phyloP scores from a whole-genome alignment of 179 eudicot species.

The Pouteria campechiana region DNA sequence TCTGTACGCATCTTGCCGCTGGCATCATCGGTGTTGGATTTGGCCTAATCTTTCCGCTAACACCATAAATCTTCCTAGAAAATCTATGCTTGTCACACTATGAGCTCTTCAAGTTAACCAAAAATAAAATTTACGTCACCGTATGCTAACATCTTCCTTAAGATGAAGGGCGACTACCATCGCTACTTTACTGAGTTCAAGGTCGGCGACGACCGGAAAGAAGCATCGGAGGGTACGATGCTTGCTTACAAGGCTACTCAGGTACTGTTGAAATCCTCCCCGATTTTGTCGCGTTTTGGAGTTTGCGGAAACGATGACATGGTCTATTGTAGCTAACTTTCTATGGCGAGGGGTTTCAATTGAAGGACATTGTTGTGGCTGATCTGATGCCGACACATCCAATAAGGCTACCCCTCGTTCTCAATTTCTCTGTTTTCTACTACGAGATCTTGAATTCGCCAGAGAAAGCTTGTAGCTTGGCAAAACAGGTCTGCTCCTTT shows the following conservation, averaged over 20 bases:
- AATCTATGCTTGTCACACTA: no score
- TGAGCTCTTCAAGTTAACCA: no score
- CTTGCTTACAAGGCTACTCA: slow-evolving; percentile 65
- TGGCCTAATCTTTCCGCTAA: no score
- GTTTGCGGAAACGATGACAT: neutral
- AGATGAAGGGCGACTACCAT: slow-evolving; percentile 88
- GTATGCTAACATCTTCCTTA: no score
- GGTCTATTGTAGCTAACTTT: neutral
- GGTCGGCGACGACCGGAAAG: slow-evolving; percentile 53
- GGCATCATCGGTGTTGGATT: no score
- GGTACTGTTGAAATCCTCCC: slow-evolving; percentile 14
- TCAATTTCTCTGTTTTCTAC: slow-evolving; percentile 68
- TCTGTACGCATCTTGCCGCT: no score
- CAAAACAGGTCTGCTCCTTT: slow-evolving; percentile 42
- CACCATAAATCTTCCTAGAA: no score
- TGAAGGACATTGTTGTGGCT: slow-evolving; percentile 51
- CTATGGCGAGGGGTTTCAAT: neutral
- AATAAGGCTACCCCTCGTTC: slow-evolving; percentile 61
- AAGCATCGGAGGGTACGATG: slow-evolving; percentile 75
- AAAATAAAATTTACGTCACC: no score
- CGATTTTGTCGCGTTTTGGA: neutral
- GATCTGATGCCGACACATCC: slow-evolving; percentile 69
- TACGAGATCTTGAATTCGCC: slow-evolving; percentile 64
- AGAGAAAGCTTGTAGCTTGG: slow-evolving; percentile 70
- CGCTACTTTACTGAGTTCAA: slow-evolving; percentile 73